phyloP scores from a whole-genome alignment of 2,329 filamentous ascomycete genomes.

The Beauveria medogensis region DNA sequence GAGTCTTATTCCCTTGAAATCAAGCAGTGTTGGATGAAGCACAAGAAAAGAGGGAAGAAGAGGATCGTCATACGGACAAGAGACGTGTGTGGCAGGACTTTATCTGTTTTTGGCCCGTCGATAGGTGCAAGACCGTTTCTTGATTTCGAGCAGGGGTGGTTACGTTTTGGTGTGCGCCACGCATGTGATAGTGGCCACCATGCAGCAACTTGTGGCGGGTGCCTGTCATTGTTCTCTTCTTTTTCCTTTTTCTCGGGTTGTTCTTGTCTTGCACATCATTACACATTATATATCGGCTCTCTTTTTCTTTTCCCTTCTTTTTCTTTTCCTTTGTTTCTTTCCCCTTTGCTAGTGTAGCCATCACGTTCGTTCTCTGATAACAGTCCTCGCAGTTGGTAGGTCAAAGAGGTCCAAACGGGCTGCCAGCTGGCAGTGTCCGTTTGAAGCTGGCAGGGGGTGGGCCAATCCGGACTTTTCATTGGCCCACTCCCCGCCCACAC shows the following conservation, averaged over 20 bases:
- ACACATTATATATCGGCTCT: background rate
- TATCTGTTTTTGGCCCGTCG: slow-evolving; percentile 9
- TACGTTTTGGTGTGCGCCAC: slow-evolving; percentile 6
- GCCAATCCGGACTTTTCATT: background rate
- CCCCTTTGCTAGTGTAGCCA: background rate
- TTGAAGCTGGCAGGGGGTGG: slow-evolving; percentile 3
- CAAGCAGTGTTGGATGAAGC: background rate
- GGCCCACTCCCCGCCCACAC: background rate
- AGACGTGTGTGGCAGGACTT: slow-evolving; percentile 9
- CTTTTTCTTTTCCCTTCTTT: background rate
- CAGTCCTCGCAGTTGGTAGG: background rate
- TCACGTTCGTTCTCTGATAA: background rate
- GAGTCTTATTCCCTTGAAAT: background rate
- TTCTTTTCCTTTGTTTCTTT: background rate
- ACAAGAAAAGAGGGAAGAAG: background rate
- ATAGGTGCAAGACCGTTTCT: slow-evolving; percentile 5
- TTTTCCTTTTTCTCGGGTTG: background rate
- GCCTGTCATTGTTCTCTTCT: background rate
- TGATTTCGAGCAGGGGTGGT: slow-evolving; percentile 7
- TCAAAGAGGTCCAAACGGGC: background rate
- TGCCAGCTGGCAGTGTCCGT: slow-evolving; percentile 3
- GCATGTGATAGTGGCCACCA: slow-evolving; percentile 12
- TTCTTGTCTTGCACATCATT: background rate
- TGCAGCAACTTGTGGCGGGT: background rate
- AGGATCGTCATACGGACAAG: background rate